These are phyloP conservation scores for Colletotrichum sp. DNA, from an alignment of 2,329 filamentous ascomycete genomes.

Conservation along the genomic window DNA sequence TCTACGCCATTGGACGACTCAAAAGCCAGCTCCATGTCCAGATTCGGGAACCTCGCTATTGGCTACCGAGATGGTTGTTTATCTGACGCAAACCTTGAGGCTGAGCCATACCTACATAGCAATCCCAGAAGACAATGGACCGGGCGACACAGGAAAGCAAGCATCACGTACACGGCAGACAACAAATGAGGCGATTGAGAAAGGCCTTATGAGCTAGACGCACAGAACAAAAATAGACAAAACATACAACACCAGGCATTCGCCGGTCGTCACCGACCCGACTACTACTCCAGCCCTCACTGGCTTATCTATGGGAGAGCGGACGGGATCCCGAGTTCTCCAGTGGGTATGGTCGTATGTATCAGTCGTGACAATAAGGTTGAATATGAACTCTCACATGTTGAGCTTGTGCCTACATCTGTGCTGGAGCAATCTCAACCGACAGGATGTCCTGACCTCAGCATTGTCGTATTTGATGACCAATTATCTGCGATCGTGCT, in stretches of 20 bases:
- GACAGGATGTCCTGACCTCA: neutral
- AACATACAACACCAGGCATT: neutral
- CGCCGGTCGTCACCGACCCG: neutral
- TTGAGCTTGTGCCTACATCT: neutral
- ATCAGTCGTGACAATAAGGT: rapidly evolving
- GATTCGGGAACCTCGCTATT: neutral
- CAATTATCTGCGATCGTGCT: neutral
- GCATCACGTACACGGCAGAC: neutral
- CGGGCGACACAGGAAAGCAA: neutral
- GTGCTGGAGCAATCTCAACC: neutral
- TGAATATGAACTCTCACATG: neutral
- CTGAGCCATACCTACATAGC: neutral
- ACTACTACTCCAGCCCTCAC: no score
- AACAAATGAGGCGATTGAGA: neutral
- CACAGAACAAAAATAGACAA: neutral
- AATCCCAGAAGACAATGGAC: neutral
- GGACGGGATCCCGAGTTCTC: neutral
- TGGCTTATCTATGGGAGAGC: neutral
- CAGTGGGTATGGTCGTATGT: neutral
- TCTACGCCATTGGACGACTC: neutral
- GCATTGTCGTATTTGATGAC: neutral
- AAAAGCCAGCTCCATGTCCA: neutral
- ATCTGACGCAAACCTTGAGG: neutral
- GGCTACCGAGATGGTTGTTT: neutral
- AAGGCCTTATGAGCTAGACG: neutral